phyloP scores from a whole-genome alignment of 768 basidiomycete genomes.

The Cystobasidium ongulense region DNA sequence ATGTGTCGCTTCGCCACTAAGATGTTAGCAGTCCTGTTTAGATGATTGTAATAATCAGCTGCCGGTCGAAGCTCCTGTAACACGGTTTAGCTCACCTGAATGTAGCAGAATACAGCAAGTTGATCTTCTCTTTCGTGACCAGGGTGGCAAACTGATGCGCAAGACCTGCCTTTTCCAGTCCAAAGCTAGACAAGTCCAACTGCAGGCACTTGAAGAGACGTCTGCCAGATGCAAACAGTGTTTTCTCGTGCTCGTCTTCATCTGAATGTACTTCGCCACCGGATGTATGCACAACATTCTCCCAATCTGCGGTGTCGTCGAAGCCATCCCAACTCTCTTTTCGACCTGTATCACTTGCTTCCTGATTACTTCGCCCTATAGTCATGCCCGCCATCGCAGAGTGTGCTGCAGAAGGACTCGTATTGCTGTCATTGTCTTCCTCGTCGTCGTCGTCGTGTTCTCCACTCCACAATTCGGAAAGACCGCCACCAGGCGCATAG shows the following conservation, averaged over 20 bases:
- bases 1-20: slow-evolving; percentile 50
- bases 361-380: neutral
- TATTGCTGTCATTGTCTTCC: neutral
- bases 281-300: slow-evolving; percentile 30
- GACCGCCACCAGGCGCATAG: slow-evolving; percentile 50
- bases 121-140: slow-evolving; percentile 60
- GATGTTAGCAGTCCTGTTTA: slow-evolving; percentile 58
- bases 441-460: slow-evolving; percentile 30
- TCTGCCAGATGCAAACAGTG: neutral
- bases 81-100: slow-evolving; percentile 50
- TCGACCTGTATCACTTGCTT: neutral
- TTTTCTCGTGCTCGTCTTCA: neutral
- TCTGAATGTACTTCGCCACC: slow-evolving; percentile 46
- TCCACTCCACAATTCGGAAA: slow-evolving; percentile 46
- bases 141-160: slow-evolving; percentile 68
- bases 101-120: slow-evolving; percentile 79
- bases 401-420: neutral
- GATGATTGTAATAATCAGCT: neutral
- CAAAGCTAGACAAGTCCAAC: slow-evolving; percentile 64
- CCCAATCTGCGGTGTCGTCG: neutral
- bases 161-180: slow-evolving; percentile 68
- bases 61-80: neutral
- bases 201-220: slow-evolving; percentile 58
- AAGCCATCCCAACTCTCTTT: neutral
- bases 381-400: neutral